Evolutionary conservation across 345 rosid species (phyloP).

Genomic region (Erodium maritimum): DNA sequence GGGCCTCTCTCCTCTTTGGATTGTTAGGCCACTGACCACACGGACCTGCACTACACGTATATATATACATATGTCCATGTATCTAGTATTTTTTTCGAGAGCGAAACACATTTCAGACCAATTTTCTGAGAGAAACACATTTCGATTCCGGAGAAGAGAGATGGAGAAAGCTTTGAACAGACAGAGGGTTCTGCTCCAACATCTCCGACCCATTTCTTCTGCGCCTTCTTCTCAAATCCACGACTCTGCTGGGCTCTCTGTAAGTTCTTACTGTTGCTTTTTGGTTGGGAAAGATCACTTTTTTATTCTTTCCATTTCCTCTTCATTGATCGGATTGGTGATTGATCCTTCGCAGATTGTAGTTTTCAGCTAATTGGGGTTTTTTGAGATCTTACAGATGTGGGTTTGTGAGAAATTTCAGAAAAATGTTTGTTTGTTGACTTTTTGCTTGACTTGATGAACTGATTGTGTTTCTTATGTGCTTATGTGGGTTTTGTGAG

Average conservation of each 20-base stretch:
- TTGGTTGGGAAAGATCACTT: background rate
- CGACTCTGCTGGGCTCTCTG: slow-evolving; percentile 30
- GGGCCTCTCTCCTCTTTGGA: no score
- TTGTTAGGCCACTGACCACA: no score
- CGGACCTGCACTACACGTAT: no score
- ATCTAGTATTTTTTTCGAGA: no score
- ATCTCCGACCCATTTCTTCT: slow-evolving; percentile 47
- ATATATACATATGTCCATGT: no score
- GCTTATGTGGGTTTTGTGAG: no score
- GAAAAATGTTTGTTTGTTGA: no score
- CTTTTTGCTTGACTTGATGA: no score
- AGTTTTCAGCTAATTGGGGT: background rate
- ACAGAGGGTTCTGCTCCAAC: slow-evolving; percentile 62
- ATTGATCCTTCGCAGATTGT: background rate
- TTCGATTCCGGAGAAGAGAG: slow-evolving; percentile 2
- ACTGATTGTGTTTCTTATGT: no score
- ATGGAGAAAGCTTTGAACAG: slow-evolving; percentile 83
- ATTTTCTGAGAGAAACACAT: background rate
- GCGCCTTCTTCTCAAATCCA: slow-evolving; percentile 22
- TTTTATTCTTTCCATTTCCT: background rate
- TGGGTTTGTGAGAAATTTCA: background rate
- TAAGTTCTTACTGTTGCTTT: slow-evolving; percentile 17
- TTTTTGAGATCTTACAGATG: background rate
- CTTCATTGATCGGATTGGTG: background rate
- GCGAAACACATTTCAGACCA: background rate